Percentiles rank a stretch among this genome's conserved stretches.
These are phyloP conservation scores for Leersia perrieri DNA, from an alignment of 176 grass and related monocot species.

Conservation along the genomic window DNA sequence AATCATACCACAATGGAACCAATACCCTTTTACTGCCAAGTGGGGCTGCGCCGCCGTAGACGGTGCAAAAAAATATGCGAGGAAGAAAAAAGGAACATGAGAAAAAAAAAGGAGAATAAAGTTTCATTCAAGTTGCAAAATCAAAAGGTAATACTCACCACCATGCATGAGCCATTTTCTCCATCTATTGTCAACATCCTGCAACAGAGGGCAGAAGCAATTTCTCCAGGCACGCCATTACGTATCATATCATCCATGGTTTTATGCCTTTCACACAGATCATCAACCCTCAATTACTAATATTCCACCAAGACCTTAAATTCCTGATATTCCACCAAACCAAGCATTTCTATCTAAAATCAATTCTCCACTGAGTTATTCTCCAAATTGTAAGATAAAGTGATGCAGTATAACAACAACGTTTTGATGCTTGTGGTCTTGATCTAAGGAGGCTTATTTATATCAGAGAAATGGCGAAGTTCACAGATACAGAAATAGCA, in stretches of 20 bases:
- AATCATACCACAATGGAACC: constrained; percentile 12
- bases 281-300: neutral
- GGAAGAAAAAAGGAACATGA: neutral
- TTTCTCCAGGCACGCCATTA: neutral
- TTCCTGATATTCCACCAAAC: constrained; percentile 7
- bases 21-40: neutral
- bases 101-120: neutral
- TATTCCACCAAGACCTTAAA: neutral
- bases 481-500: neutral
- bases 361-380: constrained; percentile 20
- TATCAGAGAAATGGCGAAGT: neutral
- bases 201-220: neutral
- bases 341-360: neutral
- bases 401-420: neutral
- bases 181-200: neutral
- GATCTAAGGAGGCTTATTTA: neutral
- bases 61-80: neutral
- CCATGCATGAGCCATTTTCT: neutral
- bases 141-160: neutral
- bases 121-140: neutral
- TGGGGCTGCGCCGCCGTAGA: neutral
- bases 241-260: no score
- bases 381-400: neutral
- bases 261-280: constrained; percentile 21
- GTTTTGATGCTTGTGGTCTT: neutral